A percentile compares a stretch with the other conserved stretches of the same genome.
phyloP scores from a whole-genome alignment of 2,329 filamentous ascomycete species.

The Ascochyta rabiei region DNA sequence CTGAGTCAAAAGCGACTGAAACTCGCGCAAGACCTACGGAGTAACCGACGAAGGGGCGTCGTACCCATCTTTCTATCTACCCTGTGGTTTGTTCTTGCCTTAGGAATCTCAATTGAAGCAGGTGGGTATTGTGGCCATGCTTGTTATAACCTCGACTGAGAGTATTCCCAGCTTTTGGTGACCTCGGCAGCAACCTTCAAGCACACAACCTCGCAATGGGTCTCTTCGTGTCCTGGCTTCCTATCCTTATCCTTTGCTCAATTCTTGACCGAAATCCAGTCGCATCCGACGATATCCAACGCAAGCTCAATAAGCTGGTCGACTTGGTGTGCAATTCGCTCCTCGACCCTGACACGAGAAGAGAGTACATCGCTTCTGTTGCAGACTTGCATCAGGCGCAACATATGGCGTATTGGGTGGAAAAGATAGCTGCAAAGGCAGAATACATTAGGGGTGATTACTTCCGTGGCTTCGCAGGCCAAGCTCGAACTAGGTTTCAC shows the following conservation, averaged over 20 bases:
- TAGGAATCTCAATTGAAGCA: conserved; percentile 40
- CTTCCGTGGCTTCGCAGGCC: conserved; percentile 47
- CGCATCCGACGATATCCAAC: conserved; percentile 45
- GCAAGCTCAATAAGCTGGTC: conserved; percentile 47
- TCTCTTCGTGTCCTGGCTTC: conserved; percentile 52
- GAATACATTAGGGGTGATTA: conserved; percentile 32
- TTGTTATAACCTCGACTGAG: background rate
- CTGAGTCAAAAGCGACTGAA: conserved; percentile 36
- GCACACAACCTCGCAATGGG: conserved; percentile 53
- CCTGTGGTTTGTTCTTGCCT: conserved; percentile 48
- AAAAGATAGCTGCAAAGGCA: conserved; percentile 26
- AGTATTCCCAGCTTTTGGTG: conserved; percentile 32
- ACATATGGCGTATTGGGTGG: conserved; percentile 32
- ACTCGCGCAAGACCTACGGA: conserved; percentile 47
- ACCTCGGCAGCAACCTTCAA: conserved; percentile 45
- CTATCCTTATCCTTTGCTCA: conserved; percentile 50
- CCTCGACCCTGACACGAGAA: conserved; percentile 27
- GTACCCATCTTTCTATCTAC: conserved; percentile 48
- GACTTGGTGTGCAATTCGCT: conserved; percentile 40
- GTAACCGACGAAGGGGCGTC: conserved; percentile 47
- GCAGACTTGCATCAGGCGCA: conserved; percentile 21
- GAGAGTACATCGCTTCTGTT: conserved; percentile 33
- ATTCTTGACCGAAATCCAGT: conserved; percentile 54
- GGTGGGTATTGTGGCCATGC: background rate
- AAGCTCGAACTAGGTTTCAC: conserved; percentile 39